Percentiles rank a stretch among this genome's conserved stretches.
These are phyloP conservation scores for Phragmites australis DNA, from an alignment of 176 grass and related monocot species.

Conservation along the genomic window DNA sequence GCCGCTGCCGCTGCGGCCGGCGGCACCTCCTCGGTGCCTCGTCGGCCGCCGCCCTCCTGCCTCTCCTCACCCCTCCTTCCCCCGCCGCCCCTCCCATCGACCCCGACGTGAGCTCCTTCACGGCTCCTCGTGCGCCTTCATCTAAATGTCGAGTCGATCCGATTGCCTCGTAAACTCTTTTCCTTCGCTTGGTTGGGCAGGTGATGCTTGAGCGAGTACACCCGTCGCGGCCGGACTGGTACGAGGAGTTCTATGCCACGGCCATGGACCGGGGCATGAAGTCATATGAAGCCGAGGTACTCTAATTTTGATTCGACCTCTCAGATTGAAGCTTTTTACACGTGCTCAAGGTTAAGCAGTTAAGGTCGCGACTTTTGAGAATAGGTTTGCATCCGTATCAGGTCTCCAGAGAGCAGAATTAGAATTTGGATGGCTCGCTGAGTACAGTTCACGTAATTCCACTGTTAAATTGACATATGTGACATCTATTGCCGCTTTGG, in stretches of 20 bases:
- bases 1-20: constrained; percentile 47
- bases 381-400: neutral
- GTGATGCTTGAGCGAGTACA: constrained; percentile 63
- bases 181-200: constrained; percentile 29
- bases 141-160: neutral
- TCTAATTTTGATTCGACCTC: neutral
- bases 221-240: constrained; percentile 66
- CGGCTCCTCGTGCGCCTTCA: neutral
- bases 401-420: neutral
- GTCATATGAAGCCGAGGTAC: constrained; percentile 78
- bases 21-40: constrained; percentile 49
- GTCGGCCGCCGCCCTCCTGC: constrained; percentile 40
- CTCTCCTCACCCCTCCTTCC: constrained; percentile 23
- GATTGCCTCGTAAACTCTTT: neutral
- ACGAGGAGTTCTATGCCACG: constrained; percentile 66
- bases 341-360: neutral
- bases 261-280: constrained; percentile 57
- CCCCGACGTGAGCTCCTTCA: constrained; percentile 39
- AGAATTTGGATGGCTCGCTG: neutral
- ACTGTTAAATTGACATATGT: neutral
- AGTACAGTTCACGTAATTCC: neutral
- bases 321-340: neutral
- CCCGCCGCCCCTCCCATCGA: constrained; percentile 44
- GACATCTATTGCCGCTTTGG: neutral
- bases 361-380: neutral